Percentiles rank a stretch among this genome's conserved stretches.
Evolutionary conservation across 306 rosid species (phyloP).

Genomic region (Prunus padus): DNA sequence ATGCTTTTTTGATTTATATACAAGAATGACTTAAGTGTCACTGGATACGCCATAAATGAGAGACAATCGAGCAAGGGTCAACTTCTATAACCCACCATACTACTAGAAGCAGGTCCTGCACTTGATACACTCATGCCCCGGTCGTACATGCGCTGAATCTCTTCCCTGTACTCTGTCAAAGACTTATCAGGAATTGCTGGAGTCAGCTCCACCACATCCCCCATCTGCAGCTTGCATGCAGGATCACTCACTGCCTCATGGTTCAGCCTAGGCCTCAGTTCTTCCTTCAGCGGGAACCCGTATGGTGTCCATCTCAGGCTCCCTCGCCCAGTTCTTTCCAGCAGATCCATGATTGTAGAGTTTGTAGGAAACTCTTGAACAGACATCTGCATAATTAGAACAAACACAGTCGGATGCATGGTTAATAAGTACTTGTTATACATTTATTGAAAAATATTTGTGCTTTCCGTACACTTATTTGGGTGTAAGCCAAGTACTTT

Average conservation of each 20-base stretch:
- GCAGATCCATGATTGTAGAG: constrained; percentile 63
- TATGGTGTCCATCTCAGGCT: constrained; percentile 65
- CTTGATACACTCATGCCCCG: constrained; percentile 57
- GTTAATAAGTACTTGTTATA: neutral
- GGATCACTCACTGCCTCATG: constrained; percentile 67
- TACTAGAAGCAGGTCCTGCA: constrained; percentile 44
- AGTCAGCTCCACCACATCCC: constrained; percentile 87
- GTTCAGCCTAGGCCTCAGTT: constrained; percentile 88
- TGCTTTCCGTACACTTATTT: too few relatives aligned
- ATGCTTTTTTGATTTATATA: constrained; percentile 27
- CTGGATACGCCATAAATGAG: constrained; percentile 23
- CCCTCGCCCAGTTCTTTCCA: constrained; percentile 70
- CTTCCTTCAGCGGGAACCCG: constrained; percentile 84
- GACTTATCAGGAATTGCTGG: constrained; percentile 76
- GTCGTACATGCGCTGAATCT: constrained; percentile 91
- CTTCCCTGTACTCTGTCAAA: constrained; percentile 82
- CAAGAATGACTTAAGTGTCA: constrained; percentile 23
- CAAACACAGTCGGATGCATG: constrained; percentile 4
- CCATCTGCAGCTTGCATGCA: constrained; percentile 80
- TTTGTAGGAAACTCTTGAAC: constrained; percentile 87
- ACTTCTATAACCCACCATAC: constrained; percentile 60
- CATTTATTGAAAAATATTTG: neutral
- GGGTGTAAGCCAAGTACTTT: neutral
- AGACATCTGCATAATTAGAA: constrained; percentile 70
- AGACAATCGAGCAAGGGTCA: constrained; percentile 31